Conservation (phyloP, 2,329 filamentous ascomycete species). For the Alternaria sp. region DNA sequence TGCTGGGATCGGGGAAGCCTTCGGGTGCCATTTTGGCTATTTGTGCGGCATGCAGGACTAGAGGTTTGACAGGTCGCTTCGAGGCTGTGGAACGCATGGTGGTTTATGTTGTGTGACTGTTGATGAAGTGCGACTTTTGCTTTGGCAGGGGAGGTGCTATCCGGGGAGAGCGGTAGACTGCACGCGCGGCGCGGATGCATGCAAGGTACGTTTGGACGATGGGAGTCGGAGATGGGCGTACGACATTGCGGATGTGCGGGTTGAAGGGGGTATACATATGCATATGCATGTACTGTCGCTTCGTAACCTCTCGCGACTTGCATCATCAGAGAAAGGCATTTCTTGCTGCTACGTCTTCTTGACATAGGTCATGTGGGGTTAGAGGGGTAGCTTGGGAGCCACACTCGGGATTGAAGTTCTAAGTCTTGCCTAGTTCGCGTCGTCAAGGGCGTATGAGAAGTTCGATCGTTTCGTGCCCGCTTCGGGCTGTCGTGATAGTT, state of each 20-base stretch:
- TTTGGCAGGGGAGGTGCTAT: neutral
- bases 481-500: neutral
- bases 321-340: neutral
- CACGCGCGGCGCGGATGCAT: neutral
- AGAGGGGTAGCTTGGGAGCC: neutral
- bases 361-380: neutral
- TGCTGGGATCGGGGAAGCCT: slow-evolving; percentile 11
- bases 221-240: neutral
- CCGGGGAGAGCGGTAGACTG: neutral
- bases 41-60: neutral
- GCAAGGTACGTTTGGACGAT: neutral
- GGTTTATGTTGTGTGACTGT: neutral
- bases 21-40: neutral
- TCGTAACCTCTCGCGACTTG: neutral
- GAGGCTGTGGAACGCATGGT: neutral
- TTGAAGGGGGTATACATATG: neutral
- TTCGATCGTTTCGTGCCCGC: neutral
- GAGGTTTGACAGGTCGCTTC: neutral
- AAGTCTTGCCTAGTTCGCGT: neutral
- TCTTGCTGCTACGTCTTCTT: neutral
- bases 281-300: neutral
- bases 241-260: neutral
- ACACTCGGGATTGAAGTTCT: neutral
- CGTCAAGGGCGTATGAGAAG: neutral
- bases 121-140: neutral